A percentile compares a stretch with the other conserved stretches of the same genome.
These are phyloP conservation scores for Aspergillus diversus DNA, from an alignment of 495 filamentous ascomycete genomes.

Conservation along the genomic window DNA sequence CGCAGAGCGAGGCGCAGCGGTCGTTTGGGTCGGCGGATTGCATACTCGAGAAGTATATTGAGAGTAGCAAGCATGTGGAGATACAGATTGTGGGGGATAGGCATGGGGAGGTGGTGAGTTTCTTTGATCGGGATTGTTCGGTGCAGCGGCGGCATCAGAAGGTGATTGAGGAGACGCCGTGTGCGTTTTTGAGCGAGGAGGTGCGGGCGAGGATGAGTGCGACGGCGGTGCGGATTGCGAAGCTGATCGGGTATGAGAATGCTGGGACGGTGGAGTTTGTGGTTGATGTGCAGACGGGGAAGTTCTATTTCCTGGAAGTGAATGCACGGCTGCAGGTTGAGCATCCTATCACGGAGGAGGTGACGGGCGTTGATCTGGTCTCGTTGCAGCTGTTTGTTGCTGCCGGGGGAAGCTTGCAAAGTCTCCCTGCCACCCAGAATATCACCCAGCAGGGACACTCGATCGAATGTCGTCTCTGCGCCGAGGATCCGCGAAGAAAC, in stretches of 20 bases:
- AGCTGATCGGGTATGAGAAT: slow-evolving; percentile 80
- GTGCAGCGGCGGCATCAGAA: slow-evolving; percentile 88
- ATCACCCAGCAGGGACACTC: slow-evolving; percentile 72
- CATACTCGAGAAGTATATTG: slow-evolving; percentile 86
- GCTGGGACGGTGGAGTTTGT: slow-evolving; percentile 96
- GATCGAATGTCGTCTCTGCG: slow-evolving; percentile 87
- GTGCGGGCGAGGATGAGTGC: slow-evolving; percentile 75
- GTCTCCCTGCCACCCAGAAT: slow-evolving; percentile 68
- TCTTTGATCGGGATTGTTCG: slow-evolving; percentile 81
- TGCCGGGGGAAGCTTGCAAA: slow-evolving; percentile 59
- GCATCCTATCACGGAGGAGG: slow-evolving; percentile 88
- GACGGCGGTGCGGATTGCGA: slow-evolving; percentile 75
- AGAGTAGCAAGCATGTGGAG: slow-evolving; percentile 82
- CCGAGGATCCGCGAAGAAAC: slow-evolving; percentile 77
- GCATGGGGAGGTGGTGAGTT: slow-evolving; percentile 69
- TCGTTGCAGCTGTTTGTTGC: slow-evolving; percentile 85
- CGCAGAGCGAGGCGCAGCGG: slow-evolving; percentile 75
- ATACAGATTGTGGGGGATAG: slow-evolving; percentile 89
- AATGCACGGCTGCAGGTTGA: slow-evolving; percentile 92
- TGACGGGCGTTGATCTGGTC: slow-evolving; percentile 86
- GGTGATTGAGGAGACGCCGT: slow-evolving; percentile 89
- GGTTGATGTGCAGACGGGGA: slow-evolving; percentile 77
- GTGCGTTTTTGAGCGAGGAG: slow-evolving; percentile 68
- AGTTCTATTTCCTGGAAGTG: slow-evolving; percentile 97
- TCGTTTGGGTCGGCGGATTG: slow-evolving; percentile 83